Conservation (phyloP, 768 basidiomycete species). For the Rubroboletus satanas region DNA sequence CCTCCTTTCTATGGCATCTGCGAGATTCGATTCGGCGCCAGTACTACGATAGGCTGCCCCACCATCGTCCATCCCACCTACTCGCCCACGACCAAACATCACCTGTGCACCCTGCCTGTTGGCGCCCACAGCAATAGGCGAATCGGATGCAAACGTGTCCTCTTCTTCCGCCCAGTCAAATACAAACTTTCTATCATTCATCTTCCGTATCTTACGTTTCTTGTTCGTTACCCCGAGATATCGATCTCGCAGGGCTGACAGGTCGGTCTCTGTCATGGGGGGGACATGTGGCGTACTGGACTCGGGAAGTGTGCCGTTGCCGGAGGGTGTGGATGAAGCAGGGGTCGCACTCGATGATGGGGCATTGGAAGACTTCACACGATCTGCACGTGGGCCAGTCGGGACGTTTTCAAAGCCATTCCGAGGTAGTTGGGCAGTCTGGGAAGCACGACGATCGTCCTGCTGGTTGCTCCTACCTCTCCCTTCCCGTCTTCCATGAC, state of each 20-base stretch:
- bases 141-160: constrained; percentile 82
- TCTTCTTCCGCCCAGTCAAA: constrained; percentile 99
- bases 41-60: constrained; percentile 38
- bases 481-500: constrained; percentile 40
- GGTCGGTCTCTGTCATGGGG: constrained; percentile 76
- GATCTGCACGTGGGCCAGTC: constrained; percentile 79
- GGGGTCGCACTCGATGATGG: constrained; percentile 38
- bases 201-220: constrained; percentile 91
- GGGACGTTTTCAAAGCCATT: constrained; percentile 67
- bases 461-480: constrained; percentile 35
- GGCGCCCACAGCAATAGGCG: constrained; percentile 65
- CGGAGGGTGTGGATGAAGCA: constrained; percentile 40
- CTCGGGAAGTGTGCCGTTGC: constrained; percentile 31
- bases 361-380: constrained; percentile 40
- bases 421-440: constrained; percentile 33
- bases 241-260: constrained; percentile 80
- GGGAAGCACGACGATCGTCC: constrained; percentile 36
- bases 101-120: constrained; percentile 80
- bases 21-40: constrained; percentile 51
- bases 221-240: constrained; percentile 94
- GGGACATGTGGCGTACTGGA: constrained; percentile 45
- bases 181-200: constrained; percentile 96
- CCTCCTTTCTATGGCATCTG: constrained; percentile 79
- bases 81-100: constrained; percentile 82
- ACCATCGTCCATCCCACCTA: constrained; percentile 86